Evolutionary conservation across 176 grass and related monocot species (phyloP).

Genomic region (Ensete ventricosum): DNA sequence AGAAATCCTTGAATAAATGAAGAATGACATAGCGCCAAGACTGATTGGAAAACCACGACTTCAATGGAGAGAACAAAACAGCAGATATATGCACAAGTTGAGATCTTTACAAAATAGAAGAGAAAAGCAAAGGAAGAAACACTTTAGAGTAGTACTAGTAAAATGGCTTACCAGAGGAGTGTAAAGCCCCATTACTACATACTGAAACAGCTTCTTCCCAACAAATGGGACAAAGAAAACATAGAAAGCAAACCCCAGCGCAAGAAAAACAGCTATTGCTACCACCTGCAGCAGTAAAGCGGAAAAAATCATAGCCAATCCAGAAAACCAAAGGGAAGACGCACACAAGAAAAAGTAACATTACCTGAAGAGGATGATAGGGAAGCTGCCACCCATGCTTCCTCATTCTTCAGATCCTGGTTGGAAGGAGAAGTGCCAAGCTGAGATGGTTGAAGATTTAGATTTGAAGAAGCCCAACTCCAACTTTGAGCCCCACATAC

Average conservation of each 20-base stretch:
- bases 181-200: slow-evolving; percentile 63
- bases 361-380: slow-evolving; percentile 92
- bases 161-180: slow-evolving; percentile 63
- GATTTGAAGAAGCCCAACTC: background rate
- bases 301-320: slow-evolving; percentile 6
- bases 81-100: background rate
- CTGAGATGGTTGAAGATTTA: slow-evolving; percentile 1
- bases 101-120: background rate
- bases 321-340: background rate
- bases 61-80: background rate
- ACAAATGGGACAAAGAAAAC: slow-evolving; percentile 95
- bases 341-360: background rate
- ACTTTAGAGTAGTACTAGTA: background rate
- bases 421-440: background rate
- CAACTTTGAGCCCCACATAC: background rate
- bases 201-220: slow-evolving; percentile 49
- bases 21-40: background rate
- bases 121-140: background rate
- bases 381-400: slow-evolving; percentile 98
- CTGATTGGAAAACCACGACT: background rate
- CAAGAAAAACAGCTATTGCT: slow-evolving; percentile 87
- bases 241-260: slow-evolving; percentile 90
- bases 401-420: slow-evolving; percentile 45
- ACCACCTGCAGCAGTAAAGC: slow-evolving; percentile 50
- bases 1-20: background rate